phyloP scores from a whole-genome alignment of 768 basidiomycete species.

The Daedalea quercina region DNA sequence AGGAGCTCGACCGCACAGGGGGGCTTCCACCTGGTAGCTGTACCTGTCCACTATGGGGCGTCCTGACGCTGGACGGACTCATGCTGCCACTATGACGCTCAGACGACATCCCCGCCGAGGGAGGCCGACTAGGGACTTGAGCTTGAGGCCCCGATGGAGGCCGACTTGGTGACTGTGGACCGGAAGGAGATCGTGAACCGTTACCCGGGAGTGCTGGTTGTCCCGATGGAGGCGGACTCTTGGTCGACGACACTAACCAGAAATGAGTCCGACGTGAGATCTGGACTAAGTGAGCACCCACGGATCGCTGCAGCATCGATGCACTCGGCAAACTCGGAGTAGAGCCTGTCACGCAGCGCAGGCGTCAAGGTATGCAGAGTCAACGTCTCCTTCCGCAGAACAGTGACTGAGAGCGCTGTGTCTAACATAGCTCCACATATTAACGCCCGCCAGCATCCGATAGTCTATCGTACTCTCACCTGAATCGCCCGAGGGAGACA shows the following conservation, averaged over 20 bases:
- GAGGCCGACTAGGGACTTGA: not conserved
- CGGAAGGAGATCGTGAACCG: no score
- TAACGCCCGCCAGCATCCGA: not conserved
- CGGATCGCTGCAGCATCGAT: slow-evolving; percentile 73
- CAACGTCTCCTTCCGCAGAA: slow-evolving; percentile 87
- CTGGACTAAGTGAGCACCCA: slow-evolving; percentile 31
- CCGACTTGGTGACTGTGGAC: slow-evolving; percentile 3
- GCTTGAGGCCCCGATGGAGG: slow-evolving; percentile 1
- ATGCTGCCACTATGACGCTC: slow-evolving; percentile 12
- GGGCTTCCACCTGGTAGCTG: slow-evolving; percentile 9
- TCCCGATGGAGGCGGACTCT: slow-evolving; percentile 58
- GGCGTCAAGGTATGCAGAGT: slow-evolving; percentile 54
- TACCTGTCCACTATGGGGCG: slow-evolving; percentile 7
- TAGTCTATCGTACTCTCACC: slow-evolving; percentile 32
- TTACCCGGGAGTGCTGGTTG: slow-evolving; percentile 48
- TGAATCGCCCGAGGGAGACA: slow-evolving; percentile 53
- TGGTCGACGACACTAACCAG: slow-evolving; percentile 29
- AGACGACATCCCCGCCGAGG: slow-evolving; percentile 5
- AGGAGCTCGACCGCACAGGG: slow-evolving; percentile 8
- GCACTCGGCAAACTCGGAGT: slow-evolving; percentile 73
- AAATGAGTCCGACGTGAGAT: not conserved
- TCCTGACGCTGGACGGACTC: slow-evolving; percentile 16
- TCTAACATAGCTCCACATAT: slow-evolving; percentile 37
- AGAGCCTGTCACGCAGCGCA: slow-evolving; percentile 52
- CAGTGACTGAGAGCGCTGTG: slow-evolving; percentile 63